Evolutionary conservation across 495 filamentous ascomycete species (phyloP).

Genomic region (Friedmanniomyces simplex): DNA sequence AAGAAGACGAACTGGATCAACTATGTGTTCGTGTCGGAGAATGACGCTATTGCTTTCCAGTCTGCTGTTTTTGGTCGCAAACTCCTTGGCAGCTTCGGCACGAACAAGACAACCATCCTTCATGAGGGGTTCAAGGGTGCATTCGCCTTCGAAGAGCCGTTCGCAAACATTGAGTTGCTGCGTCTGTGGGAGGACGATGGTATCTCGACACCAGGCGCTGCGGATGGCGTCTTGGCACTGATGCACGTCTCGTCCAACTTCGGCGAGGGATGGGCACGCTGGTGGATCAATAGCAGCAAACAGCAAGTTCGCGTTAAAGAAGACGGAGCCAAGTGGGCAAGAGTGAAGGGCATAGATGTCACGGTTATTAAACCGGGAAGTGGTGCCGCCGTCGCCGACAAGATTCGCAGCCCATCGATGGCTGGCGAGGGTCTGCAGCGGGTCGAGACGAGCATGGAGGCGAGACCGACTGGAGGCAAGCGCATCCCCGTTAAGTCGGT

Average conservation of each 20-base stretch:
- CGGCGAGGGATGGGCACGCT: slow-evolving; percentile 30
- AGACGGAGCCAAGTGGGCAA: slow-evolving; percentile 24
- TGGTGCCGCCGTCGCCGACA: slow-evolving; percentile 4
- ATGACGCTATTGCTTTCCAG: slow-evolving; percentile 29
- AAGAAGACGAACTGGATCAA: slow-evolving; percentile 34
- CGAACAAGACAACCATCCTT: slow-evolving; percentile 29
- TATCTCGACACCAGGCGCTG: slow-evolving; percentile 10
- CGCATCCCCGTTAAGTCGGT: slow-evolving; percentile 14
- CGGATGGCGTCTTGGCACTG: slow-evolving; percentile 27
- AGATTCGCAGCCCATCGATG: background rate
- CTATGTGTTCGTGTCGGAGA: slow-evolving; percentile 27
- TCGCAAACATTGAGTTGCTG: slow-evolving; percentile 35
- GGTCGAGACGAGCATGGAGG: background rate
- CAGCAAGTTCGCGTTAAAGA: slow-evolving; percentile 28
- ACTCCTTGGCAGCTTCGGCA: slow-evolving; percentile 28
- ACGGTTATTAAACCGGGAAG: slow-evolving; percentile 20
- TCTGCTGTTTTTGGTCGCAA: slow-evolving; percentile 31
- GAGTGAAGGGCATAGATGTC: slow-evolving; percentile 30
- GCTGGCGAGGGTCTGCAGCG: slow-evolving; percentile 8
- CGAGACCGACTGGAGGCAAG: background rate
- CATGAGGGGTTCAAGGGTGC: slow-evolving; percentile 30
- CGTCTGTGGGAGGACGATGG: slow-evolving; percentile 33
- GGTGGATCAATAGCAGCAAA: slow-evolving; percentile 25
- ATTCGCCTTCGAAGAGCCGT: slow-evolving; percentile 31
- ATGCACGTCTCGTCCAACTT: slow-evolving; percentile 32